Base-by-base conservation (phyloP, 1,284 basidiomycete genomes). In the Megacollybia platyphylla region DNA sequence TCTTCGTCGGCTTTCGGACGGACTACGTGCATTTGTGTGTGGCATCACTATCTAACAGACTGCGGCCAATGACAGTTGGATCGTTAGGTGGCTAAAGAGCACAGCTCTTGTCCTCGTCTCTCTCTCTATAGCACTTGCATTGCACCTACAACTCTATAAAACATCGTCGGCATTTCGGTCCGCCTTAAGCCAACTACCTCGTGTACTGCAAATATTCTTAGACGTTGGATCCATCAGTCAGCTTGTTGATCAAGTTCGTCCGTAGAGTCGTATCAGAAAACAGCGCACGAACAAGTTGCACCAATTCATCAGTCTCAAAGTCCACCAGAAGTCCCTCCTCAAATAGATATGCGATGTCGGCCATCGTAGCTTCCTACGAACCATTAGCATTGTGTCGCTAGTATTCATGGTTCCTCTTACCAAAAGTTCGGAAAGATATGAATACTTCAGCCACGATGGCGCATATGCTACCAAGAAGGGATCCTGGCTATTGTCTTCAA, bases 371-470 rank as follows among this genome's bases (percentile, higher is more conserved):
- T 59, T 90, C 87, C 88, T 89, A 49, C 41, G 55, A 38, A 36
- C 32, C 47, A 42, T 45, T 41, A 40, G 37, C 8, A 40, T 6
- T 24, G 39, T 6, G 27, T 26, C 39, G 11, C 6, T 34, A 15
- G 34, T 47, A 32, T 39, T 31, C 11, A 41, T 18, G 27, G 7
- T 46, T 44, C 20, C 11, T 69, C 83, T 45, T 49, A 90, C 89
- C 63, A 97, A 60, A 8, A 97, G 68, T 58, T 96, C 91, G 2
- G 86, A 86, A 1, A 94, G 68, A 60, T 96, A 97, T 15, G 85
- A 89, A 59, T 89, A 93, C 58, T 94, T 94, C 53, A 94, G 73
- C 92, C 90, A 97, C n/a, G 78, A 81, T 0, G 87, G 85, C 11
- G 92, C 88, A 50, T 87, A 85, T 1, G 73, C 75, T 2, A 76